Conservation (phyloP, 2,329 filamentous ascomycete genomes). For the Fusarium mangiferae region DNA sequence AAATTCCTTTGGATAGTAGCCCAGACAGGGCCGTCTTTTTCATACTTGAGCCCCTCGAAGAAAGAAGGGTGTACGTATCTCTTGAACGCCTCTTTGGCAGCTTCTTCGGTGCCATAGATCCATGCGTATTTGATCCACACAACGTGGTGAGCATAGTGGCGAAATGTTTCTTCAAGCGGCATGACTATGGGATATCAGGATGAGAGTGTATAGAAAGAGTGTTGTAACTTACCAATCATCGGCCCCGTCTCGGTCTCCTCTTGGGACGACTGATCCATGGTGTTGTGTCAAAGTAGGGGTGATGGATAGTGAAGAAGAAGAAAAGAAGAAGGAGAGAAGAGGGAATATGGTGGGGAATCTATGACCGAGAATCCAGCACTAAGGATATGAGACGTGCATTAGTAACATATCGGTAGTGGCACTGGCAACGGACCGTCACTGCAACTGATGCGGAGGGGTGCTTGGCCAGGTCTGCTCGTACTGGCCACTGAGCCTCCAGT, state of each 20-base stretch:
- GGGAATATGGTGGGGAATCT: neutral
- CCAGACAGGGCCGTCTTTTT: accelerated
- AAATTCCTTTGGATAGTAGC: accelerated
- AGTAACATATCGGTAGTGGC: neutral
- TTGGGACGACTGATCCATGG: neutral
- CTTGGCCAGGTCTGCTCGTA: neutral
- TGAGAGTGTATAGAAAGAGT: neutral
- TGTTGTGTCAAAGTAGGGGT: no score
- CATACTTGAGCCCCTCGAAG: accelerated
- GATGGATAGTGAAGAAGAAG: no score
- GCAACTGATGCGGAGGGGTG: neutral
- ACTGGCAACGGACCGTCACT: neutral
- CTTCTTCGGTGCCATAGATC: neutral
- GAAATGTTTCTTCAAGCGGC: no score
- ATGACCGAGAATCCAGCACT: neutral
- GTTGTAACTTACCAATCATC: neutral
- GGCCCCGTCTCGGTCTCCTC: no score
- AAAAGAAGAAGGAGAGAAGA: accelerated
- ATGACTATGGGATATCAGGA: neutral
- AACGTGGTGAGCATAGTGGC: accelerated
- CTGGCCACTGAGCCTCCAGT: neutral
- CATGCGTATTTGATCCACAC: neutral
- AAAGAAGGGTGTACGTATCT: neutral
- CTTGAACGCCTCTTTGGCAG: neutral
- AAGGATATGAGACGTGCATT: neutral